Percentiles rank a stretch among this genome's conserved stretches.
Conservation (phyloP, 169 alveolate genomes). For the Eimeria tenella region DNA sequence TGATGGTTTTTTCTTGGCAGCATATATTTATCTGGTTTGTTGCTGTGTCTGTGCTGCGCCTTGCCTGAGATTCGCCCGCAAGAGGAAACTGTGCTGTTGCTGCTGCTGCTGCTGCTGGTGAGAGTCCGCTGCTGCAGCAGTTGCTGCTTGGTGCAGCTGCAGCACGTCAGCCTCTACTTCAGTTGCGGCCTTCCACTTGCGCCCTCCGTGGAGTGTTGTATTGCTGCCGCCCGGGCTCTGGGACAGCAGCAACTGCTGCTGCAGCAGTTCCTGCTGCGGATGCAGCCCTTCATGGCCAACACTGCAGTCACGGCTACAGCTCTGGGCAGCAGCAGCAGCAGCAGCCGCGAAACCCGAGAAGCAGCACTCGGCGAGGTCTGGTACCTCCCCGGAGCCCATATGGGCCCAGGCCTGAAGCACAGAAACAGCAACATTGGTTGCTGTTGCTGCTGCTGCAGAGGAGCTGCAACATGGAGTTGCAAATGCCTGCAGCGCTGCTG, state of each 20-base stretch:
- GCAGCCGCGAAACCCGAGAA: conserved; percentile 17
- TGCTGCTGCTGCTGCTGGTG: not conserved
- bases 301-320: conserved; percentile 30
- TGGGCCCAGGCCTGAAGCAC: conserved; percentile 77
- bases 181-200: not conserved
- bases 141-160: conserved; percentile 64
- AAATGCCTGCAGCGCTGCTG: not conserved
- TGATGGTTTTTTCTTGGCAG: not conserved
- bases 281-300: not conserved
- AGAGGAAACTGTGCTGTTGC: not conserved
- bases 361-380: conserved; percentile 71
- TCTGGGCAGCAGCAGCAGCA: conserved; percentile 27
- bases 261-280: not conserved
- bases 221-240: not conserved
- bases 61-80: conserved; percentile 31
- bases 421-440: not conserved
- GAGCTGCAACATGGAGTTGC: not conserved
- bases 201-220: conserved; percentile 13
- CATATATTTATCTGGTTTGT: not conserved
- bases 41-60: not conserved
- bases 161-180: conserved; percentile 19
- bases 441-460: conserved; percentile 5
- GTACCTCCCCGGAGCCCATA: conserved; percentile 67
- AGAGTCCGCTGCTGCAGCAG: conserved; percentile 36
- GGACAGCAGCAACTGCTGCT: conserved; percentile 27